Base-by-base conservation (phyloP, 805 yeast species). In the Saccharomycopsis schoenii region DNA sequence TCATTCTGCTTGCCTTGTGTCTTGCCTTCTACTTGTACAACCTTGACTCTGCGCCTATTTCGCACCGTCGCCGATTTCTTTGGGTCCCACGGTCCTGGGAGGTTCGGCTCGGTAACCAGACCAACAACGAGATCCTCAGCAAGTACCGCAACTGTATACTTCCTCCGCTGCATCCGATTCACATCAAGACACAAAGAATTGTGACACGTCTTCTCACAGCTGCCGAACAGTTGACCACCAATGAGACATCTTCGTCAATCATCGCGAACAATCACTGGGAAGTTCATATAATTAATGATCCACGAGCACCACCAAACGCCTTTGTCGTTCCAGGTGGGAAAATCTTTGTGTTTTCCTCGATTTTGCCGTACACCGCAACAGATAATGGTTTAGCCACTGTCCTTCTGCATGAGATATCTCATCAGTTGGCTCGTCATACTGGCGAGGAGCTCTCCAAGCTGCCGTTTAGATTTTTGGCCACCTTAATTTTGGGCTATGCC, bases 351-450 rank as follows among this genome's bases (percentile, higher is more conserved):
- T 89, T 88, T 69, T 78, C 86, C 55, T 82, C 88, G 10, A 89
- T 94, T 50, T 70, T 94, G 56, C 87, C 88, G 1, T 82, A 94
- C 37, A 86, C 96, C 71, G 74, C 76, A 29, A 84, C 88, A 68
- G 96, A 90, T 58, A 96, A 90, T 70, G 97, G 97, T 1, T 73
- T 94, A 55, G 98, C 98, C n/a, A 91, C 98, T 0, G 97, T 94
- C 1, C 75, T 94, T 55, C 77, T 96, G 0, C 99, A 94, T 71
- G 99, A 94, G 68, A 81, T 92, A 60, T 92, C 97, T 0, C 99
- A 94, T 74, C 96, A 91, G 71, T 76, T 94, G 66, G 97, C 97
- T 9, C 84, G 96, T 62, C 99, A 94, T 70, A 83, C 94, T 6
- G 84, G 87, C 56, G 99, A 94, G 69, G 85, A 86, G 66, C 69